Conservation (phyloP, 2,329 filamentous ascomycete species). For the Penicillium concentricum region DNA sequence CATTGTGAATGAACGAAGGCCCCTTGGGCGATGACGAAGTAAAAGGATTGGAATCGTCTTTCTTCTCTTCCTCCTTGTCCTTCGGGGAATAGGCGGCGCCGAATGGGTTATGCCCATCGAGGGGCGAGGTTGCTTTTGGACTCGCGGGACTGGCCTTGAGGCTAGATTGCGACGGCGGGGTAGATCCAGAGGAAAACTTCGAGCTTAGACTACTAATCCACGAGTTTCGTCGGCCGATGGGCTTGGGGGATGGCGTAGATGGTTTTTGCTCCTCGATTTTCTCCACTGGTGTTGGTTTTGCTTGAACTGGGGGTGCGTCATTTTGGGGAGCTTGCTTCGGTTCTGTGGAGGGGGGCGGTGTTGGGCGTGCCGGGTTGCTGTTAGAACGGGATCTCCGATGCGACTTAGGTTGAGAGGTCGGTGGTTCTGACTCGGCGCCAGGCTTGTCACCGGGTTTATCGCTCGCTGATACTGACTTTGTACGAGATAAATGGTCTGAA, state of each 20-base stretch:
- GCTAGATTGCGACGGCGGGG: constrained; percentile 39
- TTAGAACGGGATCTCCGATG: constrained; percentile 27
- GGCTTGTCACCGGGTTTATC: constrained; percentile 32
- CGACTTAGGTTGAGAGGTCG: constrained; percentile 14
- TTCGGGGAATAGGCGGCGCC: constrained; percentile 43
- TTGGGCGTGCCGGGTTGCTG: constrained; percentile 20
- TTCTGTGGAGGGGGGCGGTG: constrained; percentile 13
- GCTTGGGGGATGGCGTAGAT: constrained; percentile 26
- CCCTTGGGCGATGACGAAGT: constrained; percentile 69
- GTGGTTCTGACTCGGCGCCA: constrained; percentile 21
- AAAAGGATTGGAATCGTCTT: constrained; percentile 32
- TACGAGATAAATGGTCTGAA: constrained; percentile 37
- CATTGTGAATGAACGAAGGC: constrained; percentile 73
- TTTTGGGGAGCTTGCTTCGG: constrained; percentile 17
- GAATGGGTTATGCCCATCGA: constrained; percentile 46
- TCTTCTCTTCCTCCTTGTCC: constrained; percentile 45
- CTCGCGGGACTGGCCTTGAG: constrained; percentile 31
- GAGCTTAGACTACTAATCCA: constrained; percentile 94
- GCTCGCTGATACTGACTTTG: constrained; percentile 37
- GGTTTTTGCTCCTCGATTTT: constrained; percentile 24
- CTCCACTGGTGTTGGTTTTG: constrained; percentile 18
- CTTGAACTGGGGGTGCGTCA: constrained; percentile 15
- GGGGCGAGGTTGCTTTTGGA: constrained; percentile 34
- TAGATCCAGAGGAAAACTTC: constrained; percentile 71
- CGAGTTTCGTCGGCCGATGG: constrained; percentile 62